A percentile compares a stretch with the other conserved stretches of the same genome.
phyloP scores from a whole-genome alignment of 2,329 filamentous ascomycete species.

The Diaporthe sp. region DNA sequence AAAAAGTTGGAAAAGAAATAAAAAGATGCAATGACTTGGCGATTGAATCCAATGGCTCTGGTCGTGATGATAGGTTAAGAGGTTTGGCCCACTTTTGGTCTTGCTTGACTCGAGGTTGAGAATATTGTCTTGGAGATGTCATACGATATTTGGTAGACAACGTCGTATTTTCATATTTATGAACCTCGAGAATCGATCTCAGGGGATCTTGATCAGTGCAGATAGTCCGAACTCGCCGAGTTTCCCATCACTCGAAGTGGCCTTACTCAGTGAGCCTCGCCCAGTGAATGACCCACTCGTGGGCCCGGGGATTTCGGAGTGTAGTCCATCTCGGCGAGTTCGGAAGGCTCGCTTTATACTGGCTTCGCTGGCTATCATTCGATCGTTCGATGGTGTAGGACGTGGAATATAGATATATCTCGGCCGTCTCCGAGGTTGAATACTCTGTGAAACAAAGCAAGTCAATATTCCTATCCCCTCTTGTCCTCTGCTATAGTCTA shows the following conservation, averaged over 20 bases:
- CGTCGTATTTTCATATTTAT: background rate
- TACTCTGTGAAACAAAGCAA: too few relatives aligned
- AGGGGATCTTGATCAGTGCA: background rate
- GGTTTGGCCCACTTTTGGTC: background rate
- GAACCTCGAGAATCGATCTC: background rate
- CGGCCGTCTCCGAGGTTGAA: background rate
- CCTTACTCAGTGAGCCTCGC: background rate
- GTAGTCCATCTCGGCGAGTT: constrained; percentile 4
- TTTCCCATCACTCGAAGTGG: background rate
- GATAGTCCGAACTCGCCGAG: constrained; percentile 1
- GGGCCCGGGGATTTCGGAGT: constrained; percentile 5
- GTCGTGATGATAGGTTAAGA: background rate
- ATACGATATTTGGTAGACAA: background rate
- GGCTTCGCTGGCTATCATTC: background rate
- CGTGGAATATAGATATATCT: background rate
- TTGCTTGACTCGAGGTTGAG: background rate
- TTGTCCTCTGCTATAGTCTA: background rate
- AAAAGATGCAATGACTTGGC: background rate
- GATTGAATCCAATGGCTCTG: background rate
- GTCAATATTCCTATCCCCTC: background rate
- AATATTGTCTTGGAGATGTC: background rate
- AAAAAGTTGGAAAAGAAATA: background rate
- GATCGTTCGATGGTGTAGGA: background rate
- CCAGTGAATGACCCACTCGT: background rate
- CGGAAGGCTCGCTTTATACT: background rate